Evolutionary conservation across 2,329 filamentous ascomycete genomes (phyloP).

Genomic region (Cladosporium austrohemisphaericum): DNA sequence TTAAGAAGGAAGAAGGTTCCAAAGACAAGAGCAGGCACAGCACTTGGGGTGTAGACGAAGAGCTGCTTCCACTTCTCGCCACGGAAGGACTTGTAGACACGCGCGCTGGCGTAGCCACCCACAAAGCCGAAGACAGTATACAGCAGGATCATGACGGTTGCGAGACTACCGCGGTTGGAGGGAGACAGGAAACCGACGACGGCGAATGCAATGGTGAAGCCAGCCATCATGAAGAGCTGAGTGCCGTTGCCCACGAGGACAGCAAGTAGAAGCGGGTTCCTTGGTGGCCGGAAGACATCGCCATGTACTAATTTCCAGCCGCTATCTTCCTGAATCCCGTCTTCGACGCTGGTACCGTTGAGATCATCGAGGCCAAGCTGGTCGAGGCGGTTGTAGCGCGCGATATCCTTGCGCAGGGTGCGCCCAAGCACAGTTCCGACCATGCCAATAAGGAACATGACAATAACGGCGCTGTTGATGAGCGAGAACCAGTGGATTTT

Average conservation of each 20-base stretch:
- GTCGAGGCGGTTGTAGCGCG: constrained; percentile 91
- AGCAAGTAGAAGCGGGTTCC: constrained; percentile 77
- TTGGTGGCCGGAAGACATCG: constrained; percentile 89
- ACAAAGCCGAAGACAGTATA: constrained; percentile 92
- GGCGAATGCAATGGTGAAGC: constrained; percentile 88
- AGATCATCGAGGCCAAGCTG: constrained; percentile 87
- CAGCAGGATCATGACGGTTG: constrained; percentile 86
- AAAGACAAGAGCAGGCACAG: constrained; percentile 86
- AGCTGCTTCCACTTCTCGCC: constrained; percentile 94
- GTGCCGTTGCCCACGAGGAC: constrained; percentile 89
- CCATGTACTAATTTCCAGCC: constrained; percentile 98
- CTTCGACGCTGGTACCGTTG: constrained; percentile 71
- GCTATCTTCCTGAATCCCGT: constrained; percentile 94
- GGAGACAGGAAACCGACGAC: constrained; percentile 92
- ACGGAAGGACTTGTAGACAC: constrained; percentile 90
- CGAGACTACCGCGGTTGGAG: constrained; percentile 89
- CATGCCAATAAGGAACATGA: constrained; percentile 84
- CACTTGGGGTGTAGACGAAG: constrained; percentile 79
- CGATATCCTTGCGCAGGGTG: constrained; percentile 90
- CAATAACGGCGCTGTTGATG: constrained; percentile 92
- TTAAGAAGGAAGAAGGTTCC: constrained; percentile 87
- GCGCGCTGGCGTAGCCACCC: constrained; percentile 82
- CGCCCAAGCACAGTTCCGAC: constrained; percentile 89
- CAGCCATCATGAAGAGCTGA: constrained; percentile 97
- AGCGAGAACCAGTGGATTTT: constrained; percentile 99